A percentile compares a stretch with the other conserved stretches of the same genome.
Evolutionary conservation across 2,329 filamentous ascomycete species (phyloP).

Genomic region (Nakataea oryzae): DNA sequence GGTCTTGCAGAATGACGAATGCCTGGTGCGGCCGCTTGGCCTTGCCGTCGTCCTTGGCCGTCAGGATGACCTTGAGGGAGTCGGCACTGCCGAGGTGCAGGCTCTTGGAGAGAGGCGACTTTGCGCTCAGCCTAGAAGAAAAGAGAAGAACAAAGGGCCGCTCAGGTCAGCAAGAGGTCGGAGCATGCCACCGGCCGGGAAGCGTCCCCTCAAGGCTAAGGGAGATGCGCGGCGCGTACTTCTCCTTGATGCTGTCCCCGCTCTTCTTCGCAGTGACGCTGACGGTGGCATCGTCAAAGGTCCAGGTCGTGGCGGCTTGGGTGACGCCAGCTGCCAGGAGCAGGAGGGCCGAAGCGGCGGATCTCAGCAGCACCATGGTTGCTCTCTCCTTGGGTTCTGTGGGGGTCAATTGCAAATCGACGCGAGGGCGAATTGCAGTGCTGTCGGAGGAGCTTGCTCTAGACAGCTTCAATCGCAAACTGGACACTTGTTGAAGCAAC

Average conservation of each 20-base stretch:
- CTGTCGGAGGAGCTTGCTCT: not conserved
- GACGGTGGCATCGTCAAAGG: conserved; percentile 63
- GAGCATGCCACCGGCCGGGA: conserved; percentile 3
- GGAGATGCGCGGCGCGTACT: conserved; percentile 35
- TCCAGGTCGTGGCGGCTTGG: conserved; percentile 52
- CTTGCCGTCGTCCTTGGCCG: conserved; percentile 67
- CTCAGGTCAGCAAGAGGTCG: conserved; percentile 8
- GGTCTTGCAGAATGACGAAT: conserved; percentile 74
- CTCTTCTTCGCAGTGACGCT: conserved; percentile 56
- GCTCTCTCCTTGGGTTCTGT: not conserved
- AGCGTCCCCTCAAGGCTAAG: too few relatives aligned
- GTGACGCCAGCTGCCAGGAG: conserved; percentile 39
- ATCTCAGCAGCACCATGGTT: conserved; percentile 30
- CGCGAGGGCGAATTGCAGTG: not conserved
- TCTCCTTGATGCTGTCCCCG: conserved; percentile 50
- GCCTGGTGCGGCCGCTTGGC: conserved; percentile 86
- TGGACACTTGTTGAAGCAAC: conserved; percentile 5
- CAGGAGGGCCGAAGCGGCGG: conserved; percentile 27
- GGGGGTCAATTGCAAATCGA: not conserved
- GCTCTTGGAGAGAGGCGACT: conserved; percentile 49
- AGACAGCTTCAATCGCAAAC: not conserved
- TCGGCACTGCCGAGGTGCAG: conserved; percentile 58
- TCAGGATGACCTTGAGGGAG: conserved; percentile 72
- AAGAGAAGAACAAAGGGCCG: conserved; percentile 11
- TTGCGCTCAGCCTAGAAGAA: conserved; percentile 43